Percentiles rank a stretch among this genome's conserved stretches.
Evolutionary conservation across 140 eudicot genomes (phyloP).

Genomic region (Senecio squalidus): DNA sequence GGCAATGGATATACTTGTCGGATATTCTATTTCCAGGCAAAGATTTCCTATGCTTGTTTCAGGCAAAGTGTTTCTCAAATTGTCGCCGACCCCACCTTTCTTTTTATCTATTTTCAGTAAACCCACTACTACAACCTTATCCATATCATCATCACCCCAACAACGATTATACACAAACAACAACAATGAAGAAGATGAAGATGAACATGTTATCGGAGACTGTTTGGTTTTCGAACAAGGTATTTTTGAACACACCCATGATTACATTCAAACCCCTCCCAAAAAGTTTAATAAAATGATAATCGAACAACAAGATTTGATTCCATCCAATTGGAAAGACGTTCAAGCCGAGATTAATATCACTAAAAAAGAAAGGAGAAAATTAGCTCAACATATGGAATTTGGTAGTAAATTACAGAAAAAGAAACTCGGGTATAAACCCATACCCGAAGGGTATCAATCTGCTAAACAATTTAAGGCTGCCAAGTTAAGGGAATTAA

Average conservation of each 20-base stretch:
- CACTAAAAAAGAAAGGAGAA: conserved; percentile 77
- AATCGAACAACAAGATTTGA: conserved; percentile 37
- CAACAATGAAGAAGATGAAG: conserved; percentile 33
- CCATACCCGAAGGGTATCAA: conserved; percentile 28
- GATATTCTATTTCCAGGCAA: too few species aligned
- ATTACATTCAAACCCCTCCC: conserved; percentile 5
- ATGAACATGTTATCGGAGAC: conserved; percentile 73
- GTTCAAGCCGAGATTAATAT: conserved; percentile 69
- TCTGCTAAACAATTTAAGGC: conserved; percentile 51
- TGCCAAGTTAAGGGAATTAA: conserved; percentile 56
- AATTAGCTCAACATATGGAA: conserved; percentile 56
- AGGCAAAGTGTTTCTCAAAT: too few species aligned
- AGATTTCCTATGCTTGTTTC: too few species aligned
- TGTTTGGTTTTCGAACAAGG: conserved; percentile 93
- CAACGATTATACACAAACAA: conserved; percentile 17
- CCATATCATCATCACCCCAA: conserved; percentile 19
- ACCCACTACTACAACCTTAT: conserved; percentile 16
- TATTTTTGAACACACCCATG: conserved; percentile 55
- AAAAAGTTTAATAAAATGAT: not conserved
- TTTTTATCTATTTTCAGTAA: conserved; percentile 14
- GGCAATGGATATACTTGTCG: too few species aligned
- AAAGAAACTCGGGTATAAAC: conserved; percentile 41
- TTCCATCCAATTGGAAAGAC: conserved; percentile 78
- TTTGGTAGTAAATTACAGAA: conserved; percentile 50
- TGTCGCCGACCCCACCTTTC: conserved; percentile 5